These are phyloP conservation scores for Gaeumannomyces sp. DNA, from an alignment of 2,329 filamentous ascomycete genomes.

Conservation along the genomic window DNA sequence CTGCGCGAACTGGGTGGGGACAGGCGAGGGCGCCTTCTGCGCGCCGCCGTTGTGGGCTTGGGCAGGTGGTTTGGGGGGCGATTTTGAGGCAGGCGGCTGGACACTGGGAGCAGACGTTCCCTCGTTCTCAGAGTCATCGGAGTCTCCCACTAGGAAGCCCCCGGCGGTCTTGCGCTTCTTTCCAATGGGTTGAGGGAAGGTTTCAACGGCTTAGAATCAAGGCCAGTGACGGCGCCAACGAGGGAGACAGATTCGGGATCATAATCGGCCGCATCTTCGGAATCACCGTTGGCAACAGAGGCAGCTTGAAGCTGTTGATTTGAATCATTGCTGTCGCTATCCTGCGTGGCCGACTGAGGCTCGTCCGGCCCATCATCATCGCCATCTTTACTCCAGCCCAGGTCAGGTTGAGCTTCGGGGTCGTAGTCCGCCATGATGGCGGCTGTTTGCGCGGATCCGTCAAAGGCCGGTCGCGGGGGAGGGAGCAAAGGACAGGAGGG, in stretches of 20 bases:
- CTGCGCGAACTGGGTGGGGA: neutral
- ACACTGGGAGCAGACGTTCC: slow-evolving; percentile 14
- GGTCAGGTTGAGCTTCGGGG: slow-evolving; percentile 8
- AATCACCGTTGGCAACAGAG: slow-evolving; percentile 34
- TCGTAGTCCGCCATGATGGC: slow-evolving; percentile 7
- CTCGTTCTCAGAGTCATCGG: slow-evolving; percentile 48
- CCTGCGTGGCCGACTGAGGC: slow-evolving; percentile 26
- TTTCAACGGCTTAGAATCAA: slow-evolving; percentile 20
- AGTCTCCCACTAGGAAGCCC: slow-evolving; percentile 55
- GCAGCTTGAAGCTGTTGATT: slow-evolving; percentile 42
- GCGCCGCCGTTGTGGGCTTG: slow-evolving; percentile 16
- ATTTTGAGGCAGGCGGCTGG: neutral
- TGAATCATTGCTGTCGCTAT: slow-evolving; percentile 35
- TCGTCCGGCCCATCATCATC: slow-evolving; percentile 16
- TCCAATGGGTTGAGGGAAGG: slow-evolving; percentile 31
- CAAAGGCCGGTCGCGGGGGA: neutral
- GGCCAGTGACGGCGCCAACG: slow-evolving; percentile 15
- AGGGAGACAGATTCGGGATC: slow-evolving; percentile 50
- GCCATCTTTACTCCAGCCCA: slow-evolving; percentile 14
- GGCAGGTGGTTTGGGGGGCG: neutral
- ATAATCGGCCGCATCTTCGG: slow-evolving; percentile 51
- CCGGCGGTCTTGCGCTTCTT: slow-evolving; percentile 56
- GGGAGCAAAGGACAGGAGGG: neutral
- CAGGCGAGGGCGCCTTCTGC: slow-evolving; percentile 17
- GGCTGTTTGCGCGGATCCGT: neutral